Evolutionary conservation across 2,329 filamentous ascomycete species (phyloP).

Genomic region (Epichloe elymi): DNA sequence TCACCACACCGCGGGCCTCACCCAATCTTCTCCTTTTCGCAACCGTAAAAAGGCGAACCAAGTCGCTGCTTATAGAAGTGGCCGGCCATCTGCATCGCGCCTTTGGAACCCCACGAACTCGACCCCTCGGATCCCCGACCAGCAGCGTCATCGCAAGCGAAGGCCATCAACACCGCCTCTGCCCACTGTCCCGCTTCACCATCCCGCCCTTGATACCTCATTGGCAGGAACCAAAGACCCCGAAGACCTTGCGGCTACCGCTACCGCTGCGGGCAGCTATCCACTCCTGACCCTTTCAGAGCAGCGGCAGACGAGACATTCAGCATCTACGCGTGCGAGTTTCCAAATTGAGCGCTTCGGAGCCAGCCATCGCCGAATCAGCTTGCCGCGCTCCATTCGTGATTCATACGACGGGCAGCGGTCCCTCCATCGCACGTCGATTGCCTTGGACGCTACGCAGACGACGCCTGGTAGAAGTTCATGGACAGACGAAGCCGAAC

Average conservation of each 20-base stretch:
- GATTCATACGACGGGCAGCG: slow-evolving; percentile 40
- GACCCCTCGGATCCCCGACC: slow-evolving; percentile 31
- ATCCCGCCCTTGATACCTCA: slow-evolving; percentile 27
- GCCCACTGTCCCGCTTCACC: slow-evolving; percentile 35
- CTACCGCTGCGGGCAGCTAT: slow-evolving; percentile 31
- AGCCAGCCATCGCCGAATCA: slow-evolving; percentile 35
- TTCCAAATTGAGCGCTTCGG: slow-evolving; percentile 35
- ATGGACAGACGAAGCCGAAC: not conserved
- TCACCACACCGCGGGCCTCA: not conserved
- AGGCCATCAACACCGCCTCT: slow-evolving; percentile 41
- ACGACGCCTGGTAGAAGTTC: not conserved
- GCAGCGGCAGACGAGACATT: slow-evolving; percentile 32
- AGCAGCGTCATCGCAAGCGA: slow-evolving; percentile 20
- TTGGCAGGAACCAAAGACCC: slow-evolving; percentile 22
- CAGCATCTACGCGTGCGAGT: slow-evolving; percentile 31
- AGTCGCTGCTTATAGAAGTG: slow-evolving; percentile 17
- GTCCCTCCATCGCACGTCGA: slow-evolving; percentile 17
- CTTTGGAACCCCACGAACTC: slow-evolving; percentile 51
- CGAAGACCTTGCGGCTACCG: slow-evolving; percentile 21
- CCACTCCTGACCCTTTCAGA: slow-evolving; percentile 39
- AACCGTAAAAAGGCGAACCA: slow-evolving; percentile 22
- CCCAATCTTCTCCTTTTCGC: slow-evolving; percentile 26
- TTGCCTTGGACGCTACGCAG: not conserved
- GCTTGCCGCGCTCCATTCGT: slow-evolving; percentile 39
- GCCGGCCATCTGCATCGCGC: slow-evolving; percentile 32